Evolutionary conservation across 2,329 filamentous ascomycete genomes (phyloP), one percentile per base, ranked within the genome.

Genomic region (Chrysoporthe cubensis): DNA sequence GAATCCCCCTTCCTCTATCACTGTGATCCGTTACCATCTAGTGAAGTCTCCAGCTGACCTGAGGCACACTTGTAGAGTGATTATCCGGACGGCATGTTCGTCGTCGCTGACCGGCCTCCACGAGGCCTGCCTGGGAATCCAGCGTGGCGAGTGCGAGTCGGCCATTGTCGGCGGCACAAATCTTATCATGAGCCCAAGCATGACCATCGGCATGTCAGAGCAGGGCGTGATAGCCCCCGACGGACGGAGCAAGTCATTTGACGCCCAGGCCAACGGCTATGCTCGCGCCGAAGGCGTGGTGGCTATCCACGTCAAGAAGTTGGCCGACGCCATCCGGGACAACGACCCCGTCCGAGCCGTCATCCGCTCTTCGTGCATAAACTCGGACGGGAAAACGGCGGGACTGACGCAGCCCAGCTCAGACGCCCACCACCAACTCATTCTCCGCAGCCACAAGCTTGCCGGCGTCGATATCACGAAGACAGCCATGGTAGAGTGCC

Each of bases 201-300:
- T 75, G 50, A 76, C 73, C 6, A 72, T 75, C 5, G 68, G 73
- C 0, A 75, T 81, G 73, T 72, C 74, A 2, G 74, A 78, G 46
- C 74, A 79, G 44, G 77, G 78, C 1, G 74, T 82, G 0, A 71
- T 83, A 4, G 79, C 77, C 3, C 72, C 75, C 1, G 72, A 75
- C 0, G 79, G 76, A 40, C 68, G 76, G 40, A 73, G 74, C 57
- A 73, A 76, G 61, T 75, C 76, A 1, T 84, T 82, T 67, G 82
- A 84, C 54, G 74, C 77, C 2, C 72, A 76, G 8, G 85, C 83
- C 0, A 77, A 84, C 64, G 85, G 85, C 0, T 87, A 85, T 66
- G 83, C 77, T 0, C 78, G 84, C 6, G 85, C 81, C 1, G 85
- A 88, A 69, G 85, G 81, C 5, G 72, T 82, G 16, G 80, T 74